Conservation (phyloP, 805 yeast species). For the Barnettozyma sucrosica region DNA sequence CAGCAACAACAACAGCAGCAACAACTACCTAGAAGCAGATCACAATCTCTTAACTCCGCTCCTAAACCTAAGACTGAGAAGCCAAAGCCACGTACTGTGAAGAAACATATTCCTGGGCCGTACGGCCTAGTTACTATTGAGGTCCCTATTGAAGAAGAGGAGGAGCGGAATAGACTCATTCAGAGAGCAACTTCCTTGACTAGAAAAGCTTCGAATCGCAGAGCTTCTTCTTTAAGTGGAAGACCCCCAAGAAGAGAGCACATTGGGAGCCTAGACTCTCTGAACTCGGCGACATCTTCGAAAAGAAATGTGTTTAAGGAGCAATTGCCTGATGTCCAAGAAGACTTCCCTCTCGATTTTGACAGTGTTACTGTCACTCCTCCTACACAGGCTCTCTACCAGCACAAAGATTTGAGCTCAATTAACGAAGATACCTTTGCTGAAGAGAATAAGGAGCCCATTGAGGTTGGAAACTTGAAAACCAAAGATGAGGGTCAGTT, state of each 20-base stretch:
- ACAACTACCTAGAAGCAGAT: conserved; percentile 16
- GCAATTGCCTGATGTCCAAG: conserved; percentile 19
- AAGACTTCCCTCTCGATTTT: conserved; percentile 14
- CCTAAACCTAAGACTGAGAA: conserved; percentile 4
- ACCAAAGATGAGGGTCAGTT: conserved; percentile 11
- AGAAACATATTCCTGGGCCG: conserved; percentile 69
- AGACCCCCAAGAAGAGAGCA: not conserved
- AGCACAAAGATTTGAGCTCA: conserved; percentile 11
- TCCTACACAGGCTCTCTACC: not conserved
- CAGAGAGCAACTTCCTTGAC: conserved; percentile 6
- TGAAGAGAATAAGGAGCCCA: not conserved
- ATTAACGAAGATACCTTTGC: conserved; percentile 15
- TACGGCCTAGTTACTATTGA: conserved; percentile 65
- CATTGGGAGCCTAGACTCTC: conserved; percentile 11
- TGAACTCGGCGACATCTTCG: conserved; percentile 10
- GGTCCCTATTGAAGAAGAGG: conserved; percentile 44
- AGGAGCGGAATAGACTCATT: conserved; percentile 12
- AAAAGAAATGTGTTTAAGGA: conserved; percentile 17
- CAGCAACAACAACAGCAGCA: conserved; percentile 9
- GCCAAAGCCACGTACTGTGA: conserved; percentile 42
- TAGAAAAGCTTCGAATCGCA: not conserved
- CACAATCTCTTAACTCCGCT: conserved; percentile 14
- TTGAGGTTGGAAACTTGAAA: conserved; percentile 5
- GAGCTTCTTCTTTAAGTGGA: conserved; percentile 1
- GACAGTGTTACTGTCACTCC: not conserved